Base-by-base conservation (phyloP, 768 basidiomycete genomes). In the Mycena epipterygia region DNA sequence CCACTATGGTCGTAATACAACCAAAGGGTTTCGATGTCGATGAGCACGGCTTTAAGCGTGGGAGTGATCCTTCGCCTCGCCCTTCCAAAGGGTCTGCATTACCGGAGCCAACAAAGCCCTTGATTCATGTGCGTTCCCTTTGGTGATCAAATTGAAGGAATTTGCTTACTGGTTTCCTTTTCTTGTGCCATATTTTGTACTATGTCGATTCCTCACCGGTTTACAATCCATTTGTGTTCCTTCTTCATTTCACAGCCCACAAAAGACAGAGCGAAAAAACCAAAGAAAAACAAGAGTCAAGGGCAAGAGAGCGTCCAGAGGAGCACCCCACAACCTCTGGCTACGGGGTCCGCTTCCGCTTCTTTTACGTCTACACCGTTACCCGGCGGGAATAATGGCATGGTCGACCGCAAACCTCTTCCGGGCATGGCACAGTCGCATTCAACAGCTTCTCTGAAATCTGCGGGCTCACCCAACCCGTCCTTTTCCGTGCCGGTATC, bases 81-180 rank as follows among this genome's bases (percentile, higher is more conserved):
- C 70, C 68, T 57, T 68, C 79, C 48, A 66, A 64, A 48, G 55
- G 23, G 69, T 70, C 81, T 64, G 79, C 80, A 67, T 75, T 85
- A 68, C 85, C 86, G 68, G 76, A 83, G 46, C 83, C 89, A 71
- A 86, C 89, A 73, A 90, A 89, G 79, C 90, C 93, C 74, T 81
- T 94, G 85, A 90, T 88, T 82, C 93, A 95, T 90, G 93, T 95
- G 89, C 92, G 93, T 94, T 88, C 88, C 86, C 89, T 90, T 86
- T 89, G 84, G 89, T 84, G 78, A 80, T 77, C 78, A n/a, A 76
- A 77, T 73, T 79, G 80, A 73, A 76, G 78, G 83, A 85, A 80
- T 79, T 81, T 86, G 84, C 86, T 90, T 82, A 79, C 67, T 72
- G 37, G 64, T 62, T 76, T 48, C 29, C 61, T 75, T 69, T 63